Evolutionary conservation across 1,284 basidiomycete species (phyloP), one percentile per base, ranked within the genome.

Genomic region (Trichosporon faecale): DNA sequence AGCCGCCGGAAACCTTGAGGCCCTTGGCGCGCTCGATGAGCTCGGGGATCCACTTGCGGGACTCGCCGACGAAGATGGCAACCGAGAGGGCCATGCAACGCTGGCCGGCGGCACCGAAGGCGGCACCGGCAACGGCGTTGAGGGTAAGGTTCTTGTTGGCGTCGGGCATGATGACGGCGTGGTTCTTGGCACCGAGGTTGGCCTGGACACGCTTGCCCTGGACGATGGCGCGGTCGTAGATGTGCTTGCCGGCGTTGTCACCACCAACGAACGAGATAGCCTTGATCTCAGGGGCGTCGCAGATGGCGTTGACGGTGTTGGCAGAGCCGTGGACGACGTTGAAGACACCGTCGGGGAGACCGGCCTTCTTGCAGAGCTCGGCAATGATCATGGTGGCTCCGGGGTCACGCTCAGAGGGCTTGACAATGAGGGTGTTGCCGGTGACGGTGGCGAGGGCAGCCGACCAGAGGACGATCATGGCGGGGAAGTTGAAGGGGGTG

Each of bases 201-300:
- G 93, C 91, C 88, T 90, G 80, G 0, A 98, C 95, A 18, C 96
- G 89, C 84, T 99, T 99, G 66, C 96, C 95, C 68, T 73, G 74
- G 40, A 75, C 72, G 12, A 74, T 79, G 27, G 77, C 79, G 21
- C 93, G 87, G 76, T 95, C 89, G 81, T 94, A 98, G 75, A 99
- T 98, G 80, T 98, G 95, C 75, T 89, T 90, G 57, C 96, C 96
- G 14, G 96, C 96, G 57, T 87, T 87, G 83, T 99, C 94, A 52
- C 94, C 94, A 27, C 96, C 96, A n/a, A 99, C 96, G 80, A 99
- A 98, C 75, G 92, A 94, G 81, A 98, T 95, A 9, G 95, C 96
- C 80, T 90, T 94, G 85, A 98, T 94, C 7, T 87, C 85, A 16
- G 94, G 91, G 80, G 95, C 89, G 81, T 98, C 95, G 81, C 95